A percentile compares a stretch with the other conserved stretches of the same genome.
Evolutionary conservation across 176 grass and related monocot species (phyloP).

Genomic region (Zea luxurians): DNA sequence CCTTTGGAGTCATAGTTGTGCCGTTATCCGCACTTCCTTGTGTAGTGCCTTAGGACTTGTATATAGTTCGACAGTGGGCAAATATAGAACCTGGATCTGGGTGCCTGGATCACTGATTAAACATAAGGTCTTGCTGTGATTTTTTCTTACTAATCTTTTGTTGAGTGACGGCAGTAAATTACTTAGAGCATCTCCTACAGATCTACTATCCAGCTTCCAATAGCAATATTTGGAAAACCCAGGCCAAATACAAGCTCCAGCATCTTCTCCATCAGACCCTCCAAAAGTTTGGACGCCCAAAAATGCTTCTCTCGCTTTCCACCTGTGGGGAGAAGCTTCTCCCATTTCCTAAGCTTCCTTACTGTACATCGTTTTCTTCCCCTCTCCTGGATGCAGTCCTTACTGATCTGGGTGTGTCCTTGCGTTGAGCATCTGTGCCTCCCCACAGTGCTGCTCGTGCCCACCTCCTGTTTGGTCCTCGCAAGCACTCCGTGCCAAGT

Average conservation of each 20-base stretch:
- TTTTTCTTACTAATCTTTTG: background rate
- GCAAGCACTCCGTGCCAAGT: background rate
- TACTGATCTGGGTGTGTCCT: background rate
- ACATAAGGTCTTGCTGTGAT: background rate
- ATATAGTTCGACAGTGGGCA: background rate
- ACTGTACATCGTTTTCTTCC: background rate
- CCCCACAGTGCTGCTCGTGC: background rate
- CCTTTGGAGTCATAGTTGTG: conserved; percentile 1
- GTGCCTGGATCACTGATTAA: conserved; percentile 1
- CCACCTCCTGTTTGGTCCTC: background rate
- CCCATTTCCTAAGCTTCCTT: background rate
- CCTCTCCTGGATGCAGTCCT: background rate
- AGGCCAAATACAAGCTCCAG: background rate
- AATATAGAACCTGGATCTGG: background rate
- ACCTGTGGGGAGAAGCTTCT: background rate
- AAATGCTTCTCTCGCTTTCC: background rate
- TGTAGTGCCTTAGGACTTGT: conserved; percentile 4
- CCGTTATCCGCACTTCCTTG: conserved; percentile 2
- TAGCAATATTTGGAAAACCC: background rate
- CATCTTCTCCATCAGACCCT: background rate
- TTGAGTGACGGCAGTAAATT: background rate
- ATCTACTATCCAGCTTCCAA: background rate
- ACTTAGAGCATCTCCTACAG: background rate
- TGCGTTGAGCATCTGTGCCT: background rate
- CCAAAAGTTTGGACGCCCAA: background rate